Percentiles rank a stretch among this genome's conserved stretches.
phyloP scores from a whole-genome alignment of 2,329 filamentous ascomycete species.

The Trichoderma sp. region DNA sequence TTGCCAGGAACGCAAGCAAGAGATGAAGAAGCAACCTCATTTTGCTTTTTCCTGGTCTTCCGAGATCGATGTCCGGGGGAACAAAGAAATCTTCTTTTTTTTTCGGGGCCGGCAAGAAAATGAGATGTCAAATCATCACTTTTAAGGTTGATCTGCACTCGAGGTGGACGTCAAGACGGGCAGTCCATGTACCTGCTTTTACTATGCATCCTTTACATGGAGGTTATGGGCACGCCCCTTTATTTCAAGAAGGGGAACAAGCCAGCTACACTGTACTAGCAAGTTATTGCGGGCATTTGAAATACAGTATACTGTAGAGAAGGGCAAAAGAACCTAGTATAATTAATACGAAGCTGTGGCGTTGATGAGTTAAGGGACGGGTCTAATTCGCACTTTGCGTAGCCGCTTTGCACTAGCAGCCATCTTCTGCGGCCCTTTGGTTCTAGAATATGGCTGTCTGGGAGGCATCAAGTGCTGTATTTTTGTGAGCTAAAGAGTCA shows the following conservation, averaged over 20 bases:
- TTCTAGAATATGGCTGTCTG: neutral
- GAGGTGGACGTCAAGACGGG: neutral
- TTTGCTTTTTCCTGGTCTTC: neutral
- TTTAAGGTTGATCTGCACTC: neutral
- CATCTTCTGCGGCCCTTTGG: neutral
- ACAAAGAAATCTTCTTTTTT: neutral
- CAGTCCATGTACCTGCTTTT: neutral
- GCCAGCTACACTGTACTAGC: neutral
- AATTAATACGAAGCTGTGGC: constrained; percentile 2
- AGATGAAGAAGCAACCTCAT: constrained; percentile 1
- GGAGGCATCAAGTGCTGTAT: neutral
- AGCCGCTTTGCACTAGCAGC: neutral
- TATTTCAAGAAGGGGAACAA: constrained; percentile 4
- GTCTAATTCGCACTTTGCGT: neutral
- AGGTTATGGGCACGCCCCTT: neutral
- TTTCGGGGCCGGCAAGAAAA: neutral
- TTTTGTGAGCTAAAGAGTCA: neutral
- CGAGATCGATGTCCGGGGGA: neutral
- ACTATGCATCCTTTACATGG: neutral
- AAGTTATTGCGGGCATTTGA: neutral
- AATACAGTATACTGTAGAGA: neutral
- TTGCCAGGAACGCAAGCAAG: neutral
- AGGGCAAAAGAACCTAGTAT: neutral
- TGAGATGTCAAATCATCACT: neutral
- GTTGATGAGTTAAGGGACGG: neutral